Percentiles rank a stretch among this genome's conserved stretches.
phyloP scores from a whole-genome alignment of 1,284 basidiomycete species.

The Microbotryum silenes-acaulis region DNA sequence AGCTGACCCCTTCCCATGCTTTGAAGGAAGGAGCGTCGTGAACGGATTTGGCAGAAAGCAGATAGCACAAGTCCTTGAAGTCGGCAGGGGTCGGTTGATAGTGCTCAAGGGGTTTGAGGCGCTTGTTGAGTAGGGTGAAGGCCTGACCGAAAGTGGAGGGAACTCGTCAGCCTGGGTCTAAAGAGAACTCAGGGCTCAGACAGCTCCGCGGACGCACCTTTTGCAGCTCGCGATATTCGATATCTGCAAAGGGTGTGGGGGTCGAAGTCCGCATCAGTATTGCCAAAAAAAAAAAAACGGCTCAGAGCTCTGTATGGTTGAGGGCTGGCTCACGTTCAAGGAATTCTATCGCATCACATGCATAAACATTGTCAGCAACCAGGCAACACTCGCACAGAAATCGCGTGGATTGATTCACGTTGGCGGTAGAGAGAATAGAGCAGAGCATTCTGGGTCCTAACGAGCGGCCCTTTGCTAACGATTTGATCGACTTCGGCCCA shows the following conservation, averaged over 20 bases:
- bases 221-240: slow-evolving; percentile 45
- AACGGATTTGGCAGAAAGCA: slow-evolving; percentile 45
- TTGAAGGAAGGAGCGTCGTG: slow-evolving; percentile 46
- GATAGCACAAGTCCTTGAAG: slow-evolving; percentile 47
- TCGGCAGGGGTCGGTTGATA: slow-evolving; percentile 48
- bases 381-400: background rate
- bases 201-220: slow-evolving; percentile 20
- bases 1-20: slow-evolving; percentile 46
- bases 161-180: background rate
- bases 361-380: background rate
- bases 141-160: slow-evolving; percentile 32
- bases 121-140: slow-evolving; percentile 47
- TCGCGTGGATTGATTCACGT: slow-evolving; percentile 10
- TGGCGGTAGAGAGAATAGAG: slow-evolving; percentile 42
- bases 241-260: slow-evolving; percentile 41
- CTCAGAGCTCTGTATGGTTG: slow-evolving; percentile 35
- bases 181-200: background rate
- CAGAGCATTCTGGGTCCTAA: slow-evolving; percentile 46
- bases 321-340: slow-evolving; percentile 37
- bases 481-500: slow-evolving; percentile 44
- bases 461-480: slow-evolving; percentile 39
- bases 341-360: background rate
- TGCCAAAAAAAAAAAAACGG: too few relatives aligned
- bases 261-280: too few relatives aligned
- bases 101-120: slow-evolving; percentile 47